phyloP scores from a whole-genome alignment of 108 stramenopile species.

The Fragilaria crotonensis region DNA sequence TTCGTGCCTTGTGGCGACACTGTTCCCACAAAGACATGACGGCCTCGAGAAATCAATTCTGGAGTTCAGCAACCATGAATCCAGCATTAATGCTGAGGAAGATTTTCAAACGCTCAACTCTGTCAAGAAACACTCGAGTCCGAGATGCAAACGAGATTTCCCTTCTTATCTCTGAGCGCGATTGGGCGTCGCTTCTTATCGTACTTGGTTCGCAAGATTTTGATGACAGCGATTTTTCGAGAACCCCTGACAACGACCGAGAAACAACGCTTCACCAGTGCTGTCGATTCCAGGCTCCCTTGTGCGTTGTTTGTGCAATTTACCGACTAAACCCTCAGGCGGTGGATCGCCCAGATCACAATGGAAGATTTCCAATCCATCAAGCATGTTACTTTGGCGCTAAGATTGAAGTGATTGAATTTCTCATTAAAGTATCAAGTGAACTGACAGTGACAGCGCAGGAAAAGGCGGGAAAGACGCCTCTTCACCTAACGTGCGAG shows the following conservation, averaged over 20 bases:
- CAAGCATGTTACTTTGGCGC: not conserved
- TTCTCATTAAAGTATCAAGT: not conserved
- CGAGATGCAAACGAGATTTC: too few species aligned
- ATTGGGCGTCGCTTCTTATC: not conserved
- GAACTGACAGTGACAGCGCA: not conserved
- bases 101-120: too few species aligned
- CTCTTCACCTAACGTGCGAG: not conserved
- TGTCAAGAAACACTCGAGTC: too few species aligned
- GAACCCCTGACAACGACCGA: not conserved
- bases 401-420: not conserved
- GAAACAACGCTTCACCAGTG: not conserved
- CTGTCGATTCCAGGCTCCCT: not conserved
- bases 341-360: not conserved
- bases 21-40: too few species aligned
- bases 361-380: not conserved
- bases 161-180: not conserved
- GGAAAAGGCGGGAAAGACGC: not conserved
- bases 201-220: not conserved
- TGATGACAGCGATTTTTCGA: not conserved
- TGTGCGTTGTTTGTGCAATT: not conserved
- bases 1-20: too few species aligned
- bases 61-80: too few species aligned
- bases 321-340: not conserved
- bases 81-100: too few species aligned
- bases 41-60: too few species aligned